These are phyloP conservation scores for Hanseniaspora taiwanica DNA, from an alignment of 805 yeast species.

Conservation along the genomic window DNA sequence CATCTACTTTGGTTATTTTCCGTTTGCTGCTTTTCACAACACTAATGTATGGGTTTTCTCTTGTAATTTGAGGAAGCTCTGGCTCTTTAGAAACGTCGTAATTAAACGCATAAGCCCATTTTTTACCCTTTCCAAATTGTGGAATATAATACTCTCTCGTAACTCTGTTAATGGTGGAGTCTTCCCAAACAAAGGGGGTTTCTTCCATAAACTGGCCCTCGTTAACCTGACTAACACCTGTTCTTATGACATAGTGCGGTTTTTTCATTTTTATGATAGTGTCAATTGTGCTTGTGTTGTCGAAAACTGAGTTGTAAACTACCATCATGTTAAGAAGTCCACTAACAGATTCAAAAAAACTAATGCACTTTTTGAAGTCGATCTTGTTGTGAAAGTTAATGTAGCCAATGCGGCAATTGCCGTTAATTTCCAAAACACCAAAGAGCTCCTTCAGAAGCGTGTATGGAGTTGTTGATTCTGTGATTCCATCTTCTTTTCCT, in stretches of 20 bases:
- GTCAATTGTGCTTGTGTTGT: slow-evolving; percentile 33
- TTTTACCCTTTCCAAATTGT: slow-evolving; percentile 37
- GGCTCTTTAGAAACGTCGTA: slow-evolving; percentile 19
- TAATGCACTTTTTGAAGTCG: not conserved
- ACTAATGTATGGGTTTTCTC: slow-evolving; percentile 1
- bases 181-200: slow-evolving; percentile 43
- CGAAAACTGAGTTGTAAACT: slow-evolving; percentile 7
- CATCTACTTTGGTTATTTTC: slow-evolving; percentile 6
- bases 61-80: slow-evolving; percentile 12
- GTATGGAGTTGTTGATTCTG: not conserved
- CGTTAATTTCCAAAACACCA: not conserved
- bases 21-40: slow-evolving; percentile 7
- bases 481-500: too few species aligned
- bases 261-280: slow-evolving; percentile 8
- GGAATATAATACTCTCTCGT: slow-evolving; percentile 60
- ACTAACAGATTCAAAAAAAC: not conserved
- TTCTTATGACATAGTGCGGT: not conserved
- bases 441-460: not conserved
- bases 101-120: slow-evolving; percentile 71
- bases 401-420: not conserved
- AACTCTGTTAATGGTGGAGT: slow-evolving; percentile 21
- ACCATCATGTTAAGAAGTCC: slow-evolving; percentile 10
- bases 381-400: not conserved
- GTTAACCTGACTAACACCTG: slow-evolving; percentile 10
- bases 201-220: slow-evolving; percentile 39